Evolutionary conservation across 2,329 filamentous ascomycete species (phyloP).

Genomic region (Hypoxylon rubiginosum): DNA sequence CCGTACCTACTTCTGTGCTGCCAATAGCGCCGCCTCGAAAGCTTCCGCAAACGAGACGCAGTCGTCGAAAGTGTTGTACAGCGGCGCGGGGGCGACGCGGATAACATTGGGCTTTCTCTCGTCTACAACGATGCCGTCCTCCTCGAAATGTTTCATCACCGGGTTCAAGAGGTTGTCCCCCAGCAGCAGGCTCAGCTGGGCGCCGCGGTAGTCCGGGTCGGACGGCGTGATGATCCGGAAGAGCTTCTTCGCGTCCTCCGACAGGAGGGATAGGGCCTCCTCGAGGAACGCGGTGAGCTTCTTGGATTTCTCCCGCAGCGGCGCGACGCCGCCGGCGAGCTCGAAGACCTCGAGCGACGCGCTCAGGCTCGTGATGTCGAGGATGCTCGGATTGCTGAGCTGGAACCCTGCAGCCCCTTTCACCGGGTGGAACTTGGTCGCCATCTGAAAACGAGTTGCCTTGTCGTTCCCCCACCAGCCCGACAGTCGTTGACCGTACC

Average conservation of each 20-base stretch:
- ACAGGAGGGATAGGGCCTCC: conserved; percentile 62
- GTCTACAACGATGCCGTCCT: conserved; percentile 76
- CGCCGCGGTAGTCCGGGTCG: conserved; percentile 74
- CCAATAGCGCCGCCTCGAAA: conserved; percentile 52
- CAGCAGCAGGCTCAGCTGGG: conserved; percentile 76
- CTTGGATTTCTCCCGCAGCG: conserved; percentile 75
- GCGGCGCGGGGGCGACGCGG: conserved; percentile 77
- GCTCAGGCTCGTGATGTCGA: conserved; percentile 79
- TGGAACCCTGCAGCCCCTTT: conserved; percentile 82
- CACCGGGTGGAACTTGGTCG: conserved; percentile 79
- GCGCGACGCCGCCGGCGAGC: conserved; percentile 70
- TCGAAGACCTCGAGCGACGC: conserved; percentile 80
- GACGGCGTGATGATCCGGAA: conserved; percentile 76
- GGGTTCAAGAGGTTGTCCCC: conserved; percentile 70
- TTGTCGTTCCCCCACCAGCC: conserved; percentile 88
- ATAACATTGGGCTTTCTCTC: conserved; percentile 82
- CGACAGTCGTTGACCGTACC: conserved; percentile 69
- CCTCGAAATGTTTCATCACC: conserved; percentile 73
- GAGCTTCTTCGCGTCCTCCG: conserved; percentile 51
- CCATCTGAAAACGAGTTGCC: conserved; percentile 78
- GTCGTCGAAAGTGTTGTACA: conserved; percentile 81
- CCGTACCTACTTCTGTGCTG: conserved; percentile 36
- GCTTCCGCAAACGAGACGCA: conserved; percentile 68
- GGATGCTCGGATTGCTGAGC: conserved; percentile 79
- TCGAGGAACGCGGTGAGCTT: conserved; percentile 78